A percentile compares a stretch with the other conserved stretches of the same genome.
phyloP scores from a whole-genome alignment of 2,329 filamentous ascomycete species.

The Colletotrichum sp. region DNA sequence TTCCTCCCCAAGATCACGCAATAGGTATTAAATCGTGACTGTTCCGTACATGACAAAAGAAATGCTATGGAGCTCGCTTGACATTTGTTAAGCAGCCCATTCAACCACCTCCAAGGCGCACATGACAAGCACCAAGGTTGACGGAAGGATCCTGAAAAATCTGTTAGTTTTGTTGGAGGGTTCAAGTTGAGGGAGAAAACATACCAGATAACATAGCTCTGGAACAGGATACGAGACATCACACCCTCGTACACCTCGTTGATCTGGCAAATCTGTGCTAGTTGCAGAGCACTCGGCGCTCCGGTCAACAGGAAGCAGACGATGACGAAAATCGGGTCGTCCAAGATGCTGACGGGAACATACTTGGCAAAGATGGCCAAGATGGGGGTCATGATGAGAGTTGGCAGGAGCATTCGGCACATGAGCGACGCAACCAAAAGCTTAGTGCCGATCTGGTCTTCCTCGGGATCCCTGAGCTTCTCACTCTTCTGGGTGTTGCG shows the following conservation, averaged over 20 bases:
- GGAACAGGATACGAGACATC: slow-evolving; percentile 92
- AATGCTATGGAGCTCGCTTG: neutral
- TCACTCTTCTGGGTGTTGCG: slow-evolving; percentile 82
- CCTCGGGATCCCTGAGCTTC: slow-evolving; percentile 70
- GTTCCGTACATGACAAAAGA: neutral
- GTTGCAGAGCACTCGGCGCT: slow-evolving; percentile 89
- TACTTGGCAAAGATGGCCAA: slow-evolving; percentile 89
- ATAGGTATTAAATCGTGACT: neutral
- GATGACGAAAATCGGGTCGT: slow-evolving; percentile 97
- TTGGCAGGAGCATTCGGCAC: slow-evolving; percentile 91
- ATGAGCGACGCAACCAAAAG: slow-evolving; percentile 86
- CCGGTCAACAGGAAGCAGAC: slow-evolving; percentile 97
- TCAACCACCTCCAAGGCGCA: slow-evolving; percentile 90
- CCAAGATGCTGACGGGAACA: slow-evolving; percentile 89
- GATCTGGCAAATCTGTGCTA: slow-evolving; percentile 98
- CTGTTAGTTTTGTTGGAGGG: slow-evolving; percentile 28
- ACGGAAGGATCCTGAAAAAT: slow-evolving; percentile 80
- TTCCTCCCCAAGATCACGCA: neutral
- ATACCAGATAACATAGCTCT: slow-evolving; percentile 95
- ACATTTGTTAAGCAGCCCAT: slow-evolving; percentile 64
- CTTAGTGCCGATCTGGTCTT: slow-evolving; percentile 71
- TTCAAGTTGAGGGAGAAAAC: slow-evolving; percentile 34
- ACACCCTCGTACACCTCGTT: slow-evolving; percentile 95
- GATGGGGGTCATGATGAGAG: slow-evolving; percentile 88
- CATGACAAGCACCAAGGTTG: slow-evolving; percentile 89